phyloP scores from a whole-genome alignment of 768 basidiomycete genomes.

The Mycena albidolilacea region DNA sequence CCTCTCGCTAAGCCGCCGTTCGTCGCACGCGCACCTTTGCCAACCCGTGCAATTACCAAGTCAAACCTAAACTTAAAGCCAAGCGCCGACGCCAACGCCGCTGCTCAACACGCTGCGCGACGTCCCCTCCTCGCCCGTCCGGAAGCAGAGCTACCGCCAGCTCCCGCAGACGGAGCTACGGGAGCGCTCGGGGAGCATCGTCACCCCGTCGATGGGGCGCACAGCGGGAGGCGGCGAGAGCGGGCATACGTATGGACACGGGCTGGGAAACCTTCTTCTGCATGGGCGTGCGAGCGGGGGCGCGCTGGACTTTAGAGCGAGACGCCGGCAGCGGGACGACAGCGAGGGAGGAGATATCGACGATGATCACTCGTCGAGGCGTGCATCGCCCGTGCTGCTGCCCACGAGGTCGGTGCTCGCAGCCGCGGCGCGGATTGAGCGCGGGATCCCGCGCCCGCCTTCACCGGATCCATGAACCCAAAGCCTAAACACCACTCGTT shows the following conservation, averaged over 20 bases:
- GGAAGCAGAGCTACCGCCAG: slow-evolving; percentile 34
- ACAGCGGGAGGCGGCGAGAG: slow-evolving; percentile 31
- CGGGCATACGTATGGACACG: background rate
- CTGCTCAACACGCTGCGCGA: slow-evolving; percentile 25
- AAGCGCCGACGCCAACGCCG: background rate
- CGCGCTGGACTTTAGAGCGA: slow-evolving; percentile 42
- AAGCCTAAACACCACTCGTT: too few species aligned
- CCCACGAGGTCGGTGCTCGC: slow-evolving; percentile 43
- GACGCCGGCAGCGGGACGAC: slow-evolving; percentile 25
- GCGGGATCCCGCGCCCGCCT: slow-evolving; percentile 27
- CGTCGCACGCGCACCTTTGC: slow-evolving; percentile 33
- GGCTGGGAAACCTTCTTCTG: slow-evolving; percentile 40
- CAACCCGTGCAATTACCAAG: background rate
- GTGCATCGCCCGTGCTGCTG: slow-evolving; percentile 14
- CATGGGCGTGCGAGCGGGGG: slow-evolving; percentile 41
- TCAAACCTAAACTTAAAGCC: background rate
- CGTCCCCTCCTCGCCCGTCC: slow-evolving; percentile 44
- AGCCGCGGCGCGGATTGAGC: slow-evolving; percentile 50
- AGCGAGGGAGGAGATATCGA: slow-evolving; percentile 28
- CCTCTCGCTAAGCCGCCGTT: slow-evolving; percentile 33
- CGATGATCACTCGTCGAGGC: slow-evolving; percentile 26
- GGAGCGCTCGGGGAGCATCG: slow-evolving; percentile 51
- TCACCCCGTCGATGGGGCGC: slow-evolving; percentile 42
- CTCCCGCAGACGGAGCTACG: slow-evolving; percentile 44
- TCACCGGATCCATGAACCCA: slow-evolving; percentile 1